Base-by-base conservation (phyloP, 2,329 filamentous ascomycete genomes). In the Verticillium alfalfae region DNA sequence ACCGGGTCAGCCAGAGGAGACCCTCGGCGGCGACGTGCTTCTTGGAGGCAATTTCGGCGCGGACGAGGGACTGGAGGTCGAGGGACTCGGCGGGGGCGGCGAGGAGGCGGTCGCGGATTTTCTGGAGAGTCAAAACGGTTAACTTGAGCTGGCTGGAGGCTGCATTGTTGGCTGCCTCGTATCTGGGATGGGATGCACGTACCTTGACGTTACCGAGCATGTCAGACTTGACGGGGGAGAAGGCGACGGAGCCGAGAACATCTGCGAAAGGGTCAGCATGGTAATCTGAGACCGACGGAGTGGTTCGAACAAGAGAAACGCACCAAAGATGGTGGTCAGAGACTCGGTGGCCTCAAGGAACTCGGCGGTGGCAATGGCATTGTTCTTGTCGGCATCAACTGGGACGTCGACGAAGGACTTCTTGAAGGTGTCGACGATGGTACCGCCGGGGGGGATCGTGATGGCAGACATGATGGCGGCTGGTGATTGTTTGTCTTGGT, bases 311-410 rank as follows among this genome's bases (percentile, higher is more conserved):
- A 26, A 31, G 22, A 15, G 34, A 31, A 56, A 57, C 69, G 34
- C 70, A 95, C 92, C 92, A 72, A 98, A 98, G 65, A 99, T 86
- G 65, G 87, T 90, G 60, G 90, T 90, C 75, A 98, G 79, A 61
- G 91, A 88, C 84, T 97, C 93, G 60, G 92, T 86, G 62, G 95
- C 95, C 67, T 96, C 91, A 66, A 98, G 89, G 78, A 98, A 99
- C 75, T 96, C 87, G 62, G 85, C 85, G 56, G 95, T 98, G 60
- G 86, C 79, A 71, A 98, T 88, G 64, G 88, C 90, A 79, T 92
- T 89, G 77, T 87, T 88, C 68, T 91, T 89, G 68, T 84, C 82
- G 65, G 84, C 81, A 70, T 92, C 86, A 69, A 97, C 77, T 15
- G 91, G 88, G 60, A 98, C 94, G 69, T 94, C 86, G 66, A 84